These are phyloP conservation scores for Aspergillus hancockii DNA, from an alignment of 495 filamentous ascomycete genomes.

Conservation along the genomic window DNA sequence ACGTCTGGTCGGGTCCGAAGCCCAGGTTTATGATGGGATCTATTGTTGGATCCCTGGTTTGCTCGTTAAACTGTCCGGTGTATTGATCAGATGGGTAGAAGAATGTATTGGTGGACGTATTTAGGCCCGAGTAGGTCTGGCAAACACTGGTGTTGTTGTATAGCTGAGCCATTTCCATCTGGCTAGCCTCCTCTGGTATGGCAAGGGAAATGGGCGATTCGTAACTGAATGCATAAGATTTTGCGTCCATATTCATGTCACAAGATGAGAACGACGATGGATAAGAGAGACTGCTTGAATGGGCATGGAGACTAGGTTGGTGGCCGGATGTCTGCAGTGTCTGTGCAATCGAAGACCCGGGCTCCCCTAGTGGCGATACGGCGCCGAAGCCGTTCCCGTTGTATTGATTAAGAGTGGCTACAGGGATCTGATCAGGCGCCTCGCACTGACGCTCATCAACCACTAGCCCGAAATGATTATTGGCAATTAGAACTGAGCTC, in stretches of 20 bases:
- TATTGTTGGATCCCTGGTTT: too few relatives aligned
- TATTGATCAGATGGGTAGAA: too few relatives aligned
- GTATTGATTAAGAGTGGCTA: not conserved
- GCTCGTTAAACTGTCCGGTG: too few relatives aligned
- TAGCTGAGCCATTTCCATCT: too few relatives aligned
- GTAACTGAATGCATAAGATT: too few relatives aligned
- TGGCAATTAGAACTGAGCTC: not conserved
- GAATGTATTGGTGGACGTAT: too few relatives aligned
- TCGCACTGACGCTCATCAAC: not conserved
- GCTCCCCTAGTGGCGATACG: not conserved
- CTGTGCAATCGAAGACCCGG: not conserved
- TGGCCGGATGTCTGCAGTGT: not conserved
- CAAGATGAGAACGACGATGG: not conserved
- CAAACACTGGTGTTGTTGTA: too few relatives aligned
- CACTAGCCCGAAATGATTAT: not conserved
- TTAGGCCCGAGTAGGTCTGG: too few relatives aligned
- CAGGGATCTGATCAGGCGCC: not conserved
- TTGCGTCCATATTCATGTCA: not conserved
- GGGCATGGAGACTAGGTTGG: not conserved
- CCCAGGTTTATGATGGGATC: too few relatives aligned
- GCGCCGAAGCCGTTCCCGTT: not conserved
- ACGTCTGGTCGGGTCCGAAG: too few relatives aligned
- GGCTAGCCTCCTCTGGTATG: too few relatives aligned
- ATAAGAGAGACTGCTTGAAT: not conserved
- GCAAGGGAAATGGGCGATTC: too few relatives aligned